Evolutionary conservation across 176 grass and related monocot genomes (phyloP), one percentile per base, ranked within the genome.

Genomic region (Paspalum vaginatum): DNA sequence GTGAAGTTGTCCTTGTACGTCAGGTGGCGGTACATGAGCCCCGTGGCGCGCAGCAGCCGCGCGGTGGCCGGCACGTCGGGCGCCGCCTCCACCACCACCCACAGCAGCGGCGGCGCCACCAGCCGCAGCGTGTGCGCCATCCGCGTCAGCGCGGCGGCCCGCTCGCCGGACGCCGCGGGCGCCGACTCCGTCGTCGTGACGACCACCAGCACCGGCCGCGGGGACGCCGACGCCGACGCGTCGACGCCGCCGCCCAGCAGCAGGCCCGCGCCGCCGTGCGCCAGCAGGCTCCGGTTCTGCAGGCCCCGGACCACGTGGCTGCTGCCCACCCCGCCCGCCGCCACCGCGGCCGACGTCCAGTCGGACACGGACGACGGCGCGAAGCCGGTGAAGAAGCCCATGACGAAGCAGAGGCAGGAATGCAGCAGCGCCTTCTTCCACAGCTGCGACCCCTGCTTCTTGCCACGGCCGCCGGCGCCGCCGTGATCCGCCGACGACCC

Each of bases 311-410:
- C 65, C 9, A 61, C 10, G 58, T 82, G 78, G 83, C 83, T 86
- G 65, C 73, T 85, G 27, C 78, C 73, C 0, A 85, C 56, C 14
- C 82, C 52, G 21, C 81, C 86, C 0, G 81, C 80, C 42, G 74
- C 38, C 21, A 55, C 56, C 22, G 77, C 78, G 40, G 66, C 78
- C 12, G 83, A 57, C 9, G 83, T 85, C 88, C 88, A 89, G 78
- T 89, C 88, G 41, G 88, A 89, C 7, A 89, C 83, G 41, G 83
- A 92, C 2, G 93, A 89, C 22, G 97, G 97, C 9, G 93, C 93
- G 87, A 99, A 99, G 7, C 97, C 97, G 3, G 93, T 93, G 97
- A 99, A 99, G 90, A 99, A 99, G 51, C 97, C 97, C 91, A 91
- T 93, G 17, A 93, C 85, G 88, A 99, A 99, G 90, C 97, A 99